These are phyloP conservation scores for Talaromyces rugulosus DNA, from an alignment of 2,329 filamentous ascomycete genomes.

Conservation along the genomic window DNA sequence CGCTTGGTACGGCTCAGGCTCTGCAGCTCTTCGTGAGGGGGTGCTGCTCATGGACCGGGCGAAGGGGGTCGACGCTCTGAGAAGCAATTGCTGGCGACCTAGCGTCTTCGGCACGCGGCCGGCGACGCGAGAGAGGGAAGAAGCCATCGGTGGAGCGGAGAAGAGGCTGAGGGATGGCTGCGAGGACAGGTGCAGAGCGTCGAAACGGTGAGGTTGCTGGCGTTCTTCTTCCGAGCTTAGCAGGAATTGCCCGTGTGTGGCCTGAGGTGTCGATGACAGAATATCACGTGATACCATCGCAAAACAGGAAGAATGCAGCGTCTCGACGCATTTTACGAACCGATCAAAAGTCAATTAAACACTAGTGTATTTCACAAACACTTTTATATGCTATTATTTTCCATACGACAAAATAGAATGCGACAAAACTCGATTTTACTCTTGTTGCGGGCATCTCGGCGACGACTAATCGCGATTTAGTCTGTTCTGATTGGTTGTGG, in stretches of 20 bases:
- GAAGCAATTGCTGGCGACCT: constrained; percentile 50
- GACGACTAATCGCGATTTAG: constrained; percentile 7
- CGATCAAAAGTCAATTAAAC: not conserved
- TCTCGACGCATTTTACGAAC: not conserved
- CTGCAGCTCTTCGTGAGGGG: constrained; percentile 50
- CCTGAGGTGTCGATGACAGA: constrained; percentile 30
- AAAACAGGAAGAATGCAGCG: not conserved
- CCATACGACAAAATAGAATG: not conserved
- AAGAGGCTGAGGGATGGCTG: constrained; percentile 20
- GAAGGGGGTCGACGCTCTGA: constrained; percentile 38
- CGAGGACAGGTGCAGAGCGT: constrained; percentile 28
- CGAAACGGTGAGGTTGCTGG: constrained; percentile 29
- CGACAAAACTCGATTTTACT: not conserved
- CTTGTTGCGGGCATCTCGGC: not conserved
- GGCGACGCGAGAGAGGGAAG: constrained; percentile 57
- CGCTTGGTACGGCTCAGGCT: constrained; percentile 44
- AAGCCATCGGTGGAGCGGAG: constrained; percentile 49
- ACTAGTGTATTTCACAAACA: not conserved
- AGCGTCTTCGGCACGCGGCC: constrained; percentile 57
- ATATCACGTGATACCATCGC: constrained; percentile 26
- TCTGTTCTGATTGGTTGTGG: constrained; percentile 1
- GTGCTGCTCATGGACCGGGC: constrained; percentile 55
- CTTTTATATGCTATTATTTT: not conserved
- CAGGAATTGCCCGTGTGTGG: constrained; percentile 25
- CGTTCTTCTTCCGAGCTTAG: constrained; percentile 25